Evolutionary conservation across 1,284 basidiomycete species (phyloP).

Genomic region (Prillingera fragicola): DNA sequence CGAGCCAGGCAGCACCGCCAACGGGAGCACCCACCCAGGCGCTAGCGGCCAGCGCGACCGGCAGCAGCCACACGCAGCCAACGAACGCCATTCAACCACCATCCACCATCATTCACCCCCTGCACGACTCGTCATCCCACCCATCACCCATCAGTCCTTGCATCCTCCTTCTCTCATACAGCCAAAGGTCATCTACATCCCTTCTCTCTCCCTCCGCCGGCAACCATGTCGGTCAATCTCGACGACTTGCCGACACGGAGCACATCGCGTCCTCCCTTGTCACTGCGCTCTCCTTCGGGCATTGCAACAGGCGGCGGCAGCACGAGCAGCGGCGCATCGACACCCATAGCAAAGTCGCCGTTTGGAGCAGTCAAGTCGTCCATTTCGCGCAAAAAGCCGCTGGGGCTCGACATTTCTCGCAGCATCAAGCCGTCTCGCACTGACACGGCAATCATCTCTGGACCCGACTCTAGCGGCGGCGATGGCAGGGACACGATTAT

Average conservation of each 20-base stretch:
- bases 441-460: conserved; percentile 11
- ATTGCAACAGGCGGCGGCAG: no score
- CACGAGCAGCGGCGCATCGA: neutral
- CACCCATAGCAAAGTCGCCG: neutral
- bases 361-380: conserved; percentile 26
- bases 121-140: neutral
- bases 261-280: neutral
- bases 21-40: no score
- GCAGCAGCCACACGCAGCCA: no score
- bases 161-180: neutral
- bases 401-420: conserved; percentile 41
- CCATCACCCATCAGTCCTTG: neutral
- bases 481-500: conserved; percentile 16
- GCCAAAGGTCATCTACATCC: neutral
- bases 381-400: conserved; percentile 45
- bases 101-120: neutral
- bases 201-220: neutral
- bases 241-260: neutral
- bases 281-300: conserved; percentile 10
- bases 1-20: no score
- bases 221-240: conserved; percentile 1
- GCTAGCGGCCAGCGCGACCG: no score
- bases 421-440: conserved; percentile 35
- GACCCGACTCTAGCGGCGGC: conserved; percentile 16
- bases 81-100: conserved; percentile 1